Evolutionary conservation across 306 rosid species (phyloP).

Genomic region (Erythrophleum fordii): DNA sequence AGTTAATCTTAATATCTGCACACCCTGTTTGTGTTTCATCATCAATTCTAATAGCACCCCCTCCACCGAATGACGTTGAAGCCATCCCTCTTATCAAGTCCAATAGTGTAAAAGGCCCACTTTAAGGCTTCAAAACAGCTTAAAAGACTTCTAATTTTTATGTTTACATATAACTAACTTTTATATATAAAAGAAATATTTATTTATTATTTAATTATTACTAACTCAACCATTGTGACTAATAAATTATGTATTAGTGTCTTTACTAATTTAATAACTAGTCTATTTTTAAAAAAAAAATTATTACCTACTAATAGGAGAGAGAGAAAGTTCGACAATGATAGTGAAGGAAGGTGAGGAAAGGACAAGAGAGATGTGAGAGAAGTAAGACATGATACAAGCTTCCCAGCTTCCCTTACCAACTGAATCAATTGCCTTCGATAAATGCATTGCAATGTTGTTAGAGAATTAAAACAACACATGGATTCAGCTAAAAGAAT

Average conservation of each 20-base stretch:
- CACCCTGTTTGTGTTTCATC: neutral
- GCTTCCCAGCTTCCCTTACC: neutral
- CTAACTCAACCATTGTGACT: too few relatives aligned
- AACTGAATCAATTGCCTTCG: neutral
- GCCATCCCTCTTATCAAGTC: neutral
- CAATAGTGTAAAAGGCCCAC: neutral
- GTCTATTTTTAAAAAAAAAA: too few relatives aligned
- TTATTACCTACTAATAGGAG: too few relatives aligned
- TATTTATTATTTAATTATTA: too few relatives aligned
- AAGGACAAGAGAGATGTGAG: neutral
- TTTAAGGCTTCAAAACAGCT: neutral
- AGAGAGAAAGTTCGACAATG: too few relatives aligned
- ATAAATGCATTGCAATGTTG: neutral
- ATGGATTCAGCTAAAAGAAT: neutral
- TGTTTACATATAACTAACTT: too few relatives aligned
- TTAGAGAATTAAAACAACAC: neutral
- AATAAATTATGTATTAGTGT: too few relatives aligned
- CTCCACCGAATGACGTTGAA: neutral
- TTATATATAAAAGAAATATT: too few relatives aligned
- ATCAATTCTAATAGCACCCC: neutral
- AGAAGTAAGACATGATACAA: neutral
- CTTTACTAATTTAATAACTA: too few relatives aligned
- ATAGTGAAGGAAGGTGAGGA: neutral
- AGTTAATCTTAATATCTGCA: too few relatives aligned
- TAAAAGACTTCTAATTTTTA: neutral